Evolutionary conservation across 2,329 filamentous ascomycete genomes (phyloP), one percentile per base, ranked within the genome.

Genomic region (Botrytis sinoallii): DNA sequence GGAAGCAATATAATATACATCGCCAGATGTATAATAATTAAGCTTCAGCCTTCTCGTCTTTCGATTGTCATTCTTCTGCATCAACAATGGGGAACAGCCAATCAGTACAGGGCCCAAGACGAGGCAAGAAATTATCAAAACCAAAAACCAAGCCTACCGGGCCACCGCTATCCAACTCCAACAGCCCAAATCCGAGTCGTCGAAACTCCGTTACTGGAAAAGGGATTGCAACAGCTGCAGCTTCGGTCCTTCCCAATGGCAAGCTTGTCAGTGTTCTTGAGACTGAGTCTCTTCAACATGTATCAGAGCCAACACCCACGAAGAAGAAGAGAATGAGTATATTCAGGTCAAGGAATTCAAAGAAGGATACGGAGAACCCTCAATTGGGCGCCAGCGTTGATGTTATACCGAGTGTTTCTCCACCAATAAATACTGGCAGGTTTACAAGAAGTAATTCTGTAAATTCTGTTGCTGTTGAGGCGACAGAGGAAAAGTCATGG

Each of bases 11-110:
- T 72, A 68, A 72, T 35, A 68, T 67, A 29, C 48, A 65, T 67
- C 70, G 44, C 66, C 40, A 44, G 64, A 44, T 66, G 70, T 70
- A 61, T 46, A 61, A 61, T 38, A 74, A 68, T 38, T 40, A 46
- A 35, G n/a, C n/a, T 57, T 52, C 42, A 29, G 40, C 72, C 65
- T 68, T 61, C 71, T 46, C 68, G 40, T 68, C 73, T 59, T 57
- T 44, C 66, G n/a, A 71, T 48, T 69, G 18, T 69, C n/a, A 32
- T 20, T 57, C 35, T 40, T 61, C n/a, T 57, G 55, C 74, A 70
- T 7, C 66, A 60, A 77, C 44, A 57, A 80, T 80, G 79, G 79
- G 79, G 16, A 80, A 80, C 73, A 75, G 76, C 61, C 79, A 79
- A 70, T 79, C 79, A 18, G 71, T 66, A 32, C 74, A 76, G 52